Conservation (phyloP, 371 early-diverging fungal species). For the Haplosporangium sp. region DNA sequence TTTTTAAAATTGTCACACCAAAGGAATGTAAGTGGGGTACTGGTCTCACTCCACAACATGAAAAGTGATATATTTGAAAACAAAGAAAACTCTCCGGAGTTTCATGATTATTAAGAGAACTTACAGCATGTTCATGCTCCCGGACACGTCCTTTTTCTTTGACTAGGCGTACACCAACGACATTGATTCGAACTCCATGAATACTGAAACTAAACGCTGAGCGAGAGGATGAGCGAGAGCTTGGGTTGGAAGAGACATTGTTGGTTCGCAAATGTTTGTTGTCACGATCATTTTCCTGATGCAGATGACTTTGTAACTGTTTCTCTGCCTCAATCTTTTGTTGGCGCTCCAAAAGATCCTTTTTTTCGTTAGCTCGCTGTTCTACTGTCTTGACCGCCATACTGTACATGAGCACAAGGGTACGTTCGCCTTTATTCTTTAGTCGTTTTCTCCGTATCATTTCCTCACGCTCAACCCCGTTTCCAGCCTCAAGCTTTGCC, state of each 20-base stretch:
- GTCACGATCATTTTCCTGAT: constrained; percentile 2
- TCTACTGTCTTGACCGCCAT: constrained; percentile 55
- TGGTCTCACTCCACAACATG: neutral
- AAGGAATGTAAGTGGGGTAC: neutral
- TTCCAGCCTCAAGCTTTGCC: constrained; percentile 52
- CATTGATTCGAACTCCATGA: constrained; percentile 45
- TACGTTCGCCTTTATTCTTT: constrained; percentile 46
- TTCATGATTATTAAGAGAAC: neutral
- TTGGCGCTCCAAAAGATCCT: constrained; percentile 10
- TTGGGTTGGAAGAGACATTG: neutral
- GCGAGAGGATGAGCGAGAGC: neutral
- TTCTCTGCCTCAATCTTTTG: neutral
- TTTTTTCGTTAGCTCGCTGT: constrained; percentile 44
- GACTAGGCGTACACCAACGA: constrained; percentile 37
- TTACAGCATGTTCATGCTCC: constrained; percentile 52
- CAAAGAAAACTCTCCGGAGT: no score
- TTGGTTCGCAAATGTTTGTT: neutral
- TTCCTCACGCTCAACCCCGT: constrained; percentile 51
- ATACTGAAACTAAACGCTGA: constrained; percentile 8
- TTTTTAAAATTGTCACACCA: no score
- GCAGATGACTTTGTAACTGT: neutral
- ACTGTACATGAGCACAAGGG: constrained; percentile 43
- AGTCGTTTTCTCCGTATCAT: constrained; percentile 39
- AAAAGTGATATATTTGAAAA: neutral
- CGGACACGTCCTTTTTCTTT: constrained; percentile 42